These are phyloP conservation scores for Mycena filopes DNA, from an alignment of 768 basidiomycete species.

Conservation along the genomic window DNA sequence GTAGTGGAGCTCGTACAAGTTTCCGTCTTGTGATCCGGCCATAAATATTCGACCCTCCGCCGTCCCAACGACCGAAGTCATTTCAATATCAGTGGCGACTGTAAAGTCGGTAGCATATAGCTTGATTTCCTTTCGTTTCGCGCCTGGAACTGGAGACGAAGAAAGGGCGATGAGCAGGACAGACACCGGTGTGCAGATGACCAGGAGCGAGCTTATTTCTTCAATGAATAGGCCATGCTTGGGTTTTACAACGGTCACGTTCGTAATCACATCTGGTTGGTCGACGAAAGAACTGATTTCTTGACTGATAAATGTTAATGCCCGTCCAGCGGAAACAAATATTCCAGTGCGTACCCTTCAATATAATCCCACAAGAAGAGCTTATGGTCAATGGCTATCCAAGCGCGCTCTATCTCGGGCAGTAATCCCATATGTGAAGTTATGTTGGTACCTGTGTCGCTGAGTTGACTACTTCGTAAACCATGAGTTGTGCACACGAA, in stretches of 20 bases:
- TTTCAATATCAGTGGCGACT: slow-evolving; percentile 81
- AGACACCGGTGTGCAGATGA: slow-evolving; percentile 88
- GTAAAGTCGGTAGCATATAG: slow-evolving; percentile 92
- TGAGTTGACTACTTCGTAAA: background rate
- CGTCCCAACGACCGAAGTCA: slow-evolving; percentile 86
- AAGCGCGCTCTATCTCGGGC: slow-evolving; percentile 92
- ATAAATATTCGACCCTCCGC: slow-evolving; percentile 91
- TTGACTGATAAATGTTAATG: slow-evolving; percentile 58
- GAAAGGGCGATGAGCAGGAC: slow-evolving; percentile 89
- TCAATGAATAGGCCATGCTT: slow-evolving; percentile 91
- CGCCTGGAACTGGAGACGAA: slow-evolving; percentile 55
- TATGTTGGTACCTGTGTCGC: slow-evolving; percentile 65
- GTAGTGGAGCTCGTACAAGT: slow-evolving; percentile 92
- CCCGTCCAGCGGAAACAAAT: background rate
- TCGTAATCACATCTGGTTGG: slow-evolving; percentile 88
- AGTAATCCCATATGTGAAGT: slow-evolving; percentile 90
- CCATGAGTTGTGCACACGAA: slow-evolving; percentile 18
- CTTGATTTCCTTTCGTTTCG: slow-evolving; percentile 74
- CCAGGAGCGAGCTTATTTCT: slow-evolving; percentile 87
- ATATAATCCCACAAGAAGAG: slow-evolving; percentile 97
- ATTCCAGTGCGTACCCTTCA: slow-evolving; percentile 73
- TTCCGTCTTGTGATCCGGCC: slow-evolving; percentile 85
- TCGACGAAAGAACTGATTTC: slow-evolving; percentile 94
- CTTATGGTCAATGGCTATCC: slow-evolving; percentile 95
- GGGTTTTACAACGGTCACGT: slow-evolving; percentile 89